Evolutionary conservation across 1,139 yeast species (phyloP).

Genomic region (Blastobotrys persicus): DNA sequence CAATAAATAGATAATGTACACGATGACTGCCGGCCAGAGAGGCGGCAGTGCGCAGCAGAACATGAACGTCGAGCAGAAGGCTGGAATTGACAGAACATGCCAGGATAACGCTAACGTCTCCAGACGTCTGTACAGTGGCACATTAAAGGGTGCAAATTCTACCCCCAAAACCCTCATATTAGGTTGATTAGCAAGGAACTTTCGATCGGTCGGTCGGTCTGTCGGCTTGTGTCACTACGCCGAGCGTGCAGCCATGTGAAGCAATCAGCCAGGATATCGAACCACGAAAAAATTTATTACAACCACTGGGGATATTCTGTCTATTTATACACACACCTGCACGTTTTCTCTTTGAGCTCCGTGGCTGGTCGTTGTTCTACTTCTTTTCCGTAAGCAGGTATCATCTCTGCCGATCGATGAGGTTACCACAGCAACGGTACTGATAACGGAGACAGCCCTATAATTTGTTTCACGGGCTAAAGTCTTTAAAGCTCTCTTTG

Average conservation of each 20-base stretch:
- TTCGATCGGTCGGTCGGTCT: background rate
- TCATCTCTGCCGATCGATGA: background rate
- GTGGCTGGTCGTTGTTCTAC: background rate
- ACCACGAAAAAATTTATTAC: background rate
- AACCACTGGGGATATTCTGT: background rate
- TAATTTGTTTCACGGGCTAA: background rate
- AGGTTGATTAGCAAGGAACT: background rate
- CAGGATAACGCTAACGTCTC: slow-evolving; percentile 72
- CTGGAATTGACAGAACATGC: slow-evolving; percentile 74
- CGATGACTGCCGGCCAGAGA: slow-evolving; percentile 61
- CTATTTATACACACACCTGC: background rate
- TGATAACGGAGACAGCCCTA: background rate
- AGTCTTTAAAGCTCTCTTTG: too few species aligned
- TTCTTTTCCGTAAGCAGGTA: background rate
- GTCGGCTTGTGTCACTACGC: background rate
- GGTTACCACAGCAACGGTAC: background rate
- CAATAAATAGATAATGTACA: slow-evolving; percentile 53
- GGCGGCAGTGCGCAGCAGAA: slow-evolving; percentile 62
- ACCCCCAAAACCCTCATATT: slow-evolving; percentile 1
- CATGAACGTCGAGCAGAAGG: slow-evolving; percentile 53
- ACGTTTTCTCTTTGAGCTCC: background rate
- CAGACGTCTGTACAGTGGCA: slow-evolving; percentile 47
- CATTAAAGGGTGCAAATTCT: slow-evolving; percentile 29
- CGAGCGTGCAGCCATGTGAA: background rate
- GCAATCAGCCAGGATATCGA: background rate